Conservation (phyloP, 129 eudicot genomes). For the Tagetes erecta region DNA sequence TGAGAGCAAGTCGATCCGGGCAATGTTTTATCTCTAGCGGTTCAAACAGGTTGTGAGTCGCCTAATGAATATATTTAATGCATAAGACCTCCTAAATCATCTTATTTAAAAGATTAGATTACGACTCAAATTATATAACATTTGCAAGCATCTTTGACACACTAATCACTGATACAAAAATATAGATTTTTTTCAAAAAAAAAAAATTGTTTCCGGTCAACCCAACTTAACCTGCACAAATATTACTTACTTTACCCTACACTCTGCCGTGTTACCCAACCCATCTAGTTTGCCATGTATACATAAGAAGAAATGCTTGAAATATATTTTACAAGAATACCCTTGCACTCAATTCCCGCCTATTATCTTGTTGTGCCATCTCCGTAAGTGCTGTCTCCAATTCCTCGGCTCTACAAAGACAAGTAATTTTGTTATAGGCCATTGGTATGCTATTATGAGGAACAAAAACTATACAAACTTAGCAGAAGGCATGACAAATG, state of each 20-base stretch:
- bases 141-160: not conserved
- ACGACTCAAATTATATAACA: not conserved
- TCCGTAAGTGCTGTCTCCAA: constrained; percentile 90
- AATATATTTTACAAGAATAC: constrained; percentile 33
- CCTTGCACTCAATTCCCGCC: constrained; percentile 75
- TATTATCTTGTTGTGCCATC: constrained; percentile 83
- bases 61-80: not conserved
- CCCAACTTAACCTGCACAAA: not conserved
- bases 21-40: not conserved
- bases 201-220: not conserved
- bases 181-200: not conserved
- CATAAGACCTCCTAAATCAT: not conserved
- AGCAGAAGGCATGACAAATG: constrained; percentile 16
- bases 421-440: constrained; percentile 18
- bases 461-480: not conserved
- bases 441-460: constrained; percentile 5
- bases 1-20: not conserved
- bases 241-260: not conserved
- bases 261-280: not conserved
- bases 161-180: not conserved
- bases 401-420: constrained; percentile 76
- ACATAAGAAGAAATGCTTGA: constrained; percentile 8
- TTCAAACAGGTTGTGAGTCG: not conserved
- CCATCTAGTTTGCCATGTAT: constrained; percentile 1
- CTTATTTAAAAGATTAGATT: not conserved